Base-by-base conservation (phyloP, 2,329 filamentous ascomycete genomes). In the Cercospora citrullina region DNA sequence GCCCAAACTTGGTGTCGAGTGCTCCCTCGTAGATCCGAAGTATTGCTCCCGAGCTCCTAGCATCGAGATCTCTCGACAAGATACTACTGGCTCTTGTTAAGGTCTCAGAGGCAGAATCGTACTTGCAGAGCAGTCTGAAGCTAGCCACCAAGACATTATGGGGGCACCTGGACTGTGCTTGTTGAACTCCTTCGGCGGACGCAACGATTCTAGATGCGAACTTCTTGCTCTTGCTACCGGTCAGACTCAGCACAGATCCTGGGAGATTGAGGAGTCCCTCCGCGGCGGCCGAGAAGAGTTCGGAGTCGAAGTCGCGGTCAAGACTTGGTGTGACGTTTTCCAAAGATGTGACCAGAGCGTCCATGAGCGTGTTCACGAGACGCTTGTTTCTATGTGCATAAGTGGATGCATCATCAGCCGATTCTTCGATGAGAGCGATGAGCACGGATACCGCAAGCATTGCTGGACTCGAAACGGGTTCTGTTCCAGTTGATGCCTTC, bases 71-170 rank as follows among this genome's bases (percentile, higher is more conserved):
- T 28, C 31, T 45, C 14, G 62, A 58, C 21, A 59, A 31, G 51
- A 48, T 33, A 7, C 18, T n/a, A 57, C 18, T 14, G 12, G 53
- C 62, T 26, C 33, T 42, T 26, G 31, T 28, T 3, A 26, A 21
- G 14, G 42, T n/a, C 21, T 57, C 48, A 23, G 33, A 21, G 26
- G 23, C 28, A 59, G 18, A 10, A 45, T 42, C 62, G 18, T 58
- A 64, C 31, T 30, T 58, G 53, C 62, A 64, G 18, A 64, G 31
- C 26, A 64, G 21, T 59, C n/a, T 45, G 36, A 64, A 64, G 36
- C 51, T 59, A 1, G 62, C 33, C 51, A 30, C 51, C 26, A 21
- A n/a, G 53, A 59, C 48, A 8, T 23, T 9, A 42, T 58, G 14
- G 10, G 62, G 23, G 36, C 10, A 18, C 26, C 14, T 16, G 23